Conservation (phyloP, 225 moss, liverwort and hornwort species). For the Takakia lepidozioides region DNA sequence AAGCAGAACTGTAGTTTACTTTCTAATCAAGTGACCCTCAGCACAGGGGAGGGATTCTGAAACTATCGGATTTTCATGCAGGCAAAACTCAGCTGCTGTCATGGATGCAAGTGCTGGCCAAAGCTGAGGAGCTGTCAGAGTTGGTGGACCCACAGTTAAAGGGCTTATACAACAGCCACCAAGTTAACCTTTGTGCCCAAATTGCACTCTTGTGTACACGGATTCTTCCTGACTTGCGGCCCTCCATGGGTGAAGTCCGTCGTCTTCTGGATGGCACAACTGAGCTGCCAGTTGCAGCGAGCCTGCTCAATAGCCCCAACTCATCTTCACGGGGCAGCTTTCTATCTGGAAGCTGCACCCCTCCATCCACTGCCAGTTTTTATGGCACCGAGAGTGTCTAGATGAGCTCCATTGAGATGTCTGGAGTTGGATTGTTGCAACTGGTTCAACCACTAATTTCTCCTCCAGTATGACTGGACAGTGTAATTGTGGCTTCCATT, state of each 20-base stretch:
- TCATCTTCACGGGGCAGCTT: constrained; percentile 52
- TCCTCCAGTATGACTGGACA: too few species aligned
- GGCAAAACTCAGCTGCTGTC: constrained; percentile 42
- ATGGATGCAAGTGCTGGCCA: constrained; percentile 69
- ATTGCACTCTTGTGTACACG: constrained; percentile 65
- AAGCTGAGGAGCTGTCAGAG: constrained; percentile 58
- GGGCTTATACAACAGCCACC: constrained; percentile 58
- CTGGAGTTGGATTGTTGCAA: too few species aligned
- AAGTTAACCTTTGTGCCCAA: constrained; percentile 65
- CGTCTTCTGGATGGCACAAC: constrained; percentile 52
- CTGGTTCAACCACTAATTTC: too few species aligned
- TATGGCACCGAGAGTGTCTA: too few species aligned
- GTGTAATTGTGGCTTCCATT: too few species aligned
- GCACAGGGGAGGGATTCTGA: too few species aligned
- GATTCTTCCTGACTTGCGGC: constrained; percentile 59
- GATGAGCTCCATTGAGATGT: too few species aligned
- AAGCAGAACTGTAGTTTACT: too few species aligned
- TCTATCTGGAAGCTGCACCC: constrained; percentile 35
- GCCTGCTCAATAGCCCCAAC: constrained; percentile 36
- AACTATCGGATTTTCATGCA: too few species aligned
- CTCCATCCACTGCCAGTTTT: constrained; percentile 40
- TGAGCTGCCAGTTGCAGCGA: constrained; percentile 41
- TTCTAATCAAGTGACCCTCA: too few species aligned
- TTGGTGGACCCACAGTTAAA: constrained; percentile 59
- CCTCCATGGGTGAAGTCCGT: constrained; percentile 61